A percentile compares a stretch with the other conserved stretches of the same genome.
Evolutionary conservation across 2,329 filamentous ascomycete species (phyloP).

Genomic region (Calonectria pteridis): DNA sequence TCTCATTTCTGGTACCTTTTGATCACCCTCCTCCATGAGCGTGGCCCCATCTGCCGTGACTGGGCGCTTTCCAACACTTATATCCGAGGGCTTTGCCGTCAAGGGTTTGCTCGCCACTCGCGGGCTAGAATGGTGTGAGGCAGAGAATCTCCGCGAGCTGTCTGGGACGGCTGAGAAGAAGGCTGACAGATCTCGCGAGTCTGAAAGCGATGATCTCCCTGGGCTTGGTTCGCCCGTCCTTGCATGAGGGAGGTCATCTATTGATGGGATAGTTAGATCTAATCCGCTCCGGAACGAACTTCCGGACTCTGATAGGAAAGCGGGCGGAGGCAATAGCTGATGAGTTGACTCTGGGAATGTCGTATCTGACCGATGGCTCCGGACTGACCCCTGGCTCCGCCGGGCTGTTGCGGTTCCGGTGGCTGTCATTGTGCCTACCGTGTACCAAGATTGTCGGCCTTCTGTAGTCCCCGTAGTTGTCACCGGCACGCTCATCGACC

Average conservation of each 20-base stretch:
- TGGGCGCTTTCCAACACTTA: constrained; percentile 10
- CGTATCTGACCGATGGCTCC: constrained; percentile 43
- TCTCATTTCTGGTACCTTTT: constrained; percentile 40
- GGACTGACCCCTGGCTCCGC: constrained; percentile 42
- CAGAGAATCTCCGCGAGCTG: constrained; percentile 51
- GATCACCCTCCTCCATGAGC: constrained; percentile 35
- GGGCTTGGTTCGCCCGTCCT: constrained; percentile 33
- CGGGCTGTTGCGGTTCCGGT: constrained; percentile 34
- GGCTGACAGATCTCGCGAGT: constrained; percentile 35
- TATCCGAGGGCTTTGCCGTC: constrained; percentile 17
- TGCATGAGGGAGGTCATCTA: constrained; percentile 44
- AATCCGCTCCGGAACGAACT: constrained; percentile 45
- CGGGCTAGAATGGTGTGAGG: constrained; percentile 43
- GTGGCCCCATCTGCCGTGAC: constrained; percentile 3
- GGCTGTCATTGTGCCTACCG: constrained; percentile 45
- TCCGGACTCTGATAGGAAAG: constrained; percentile 42
- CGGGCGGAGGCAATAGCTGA: constrained; percentile 48
- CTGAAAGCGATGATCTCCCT: constrained; percentile 31
- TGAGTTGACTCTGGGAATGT: constrained; percentile 48
- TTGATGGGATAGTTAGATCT: constrained; percentile 45
- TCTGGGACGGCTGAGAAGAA: constrained; percentile 48
- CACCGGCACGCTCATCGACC: constrained; percentile 35
- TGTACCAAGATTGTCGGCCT: constrained; percentile 51
- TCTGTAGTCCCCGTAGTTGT: constrained; percentile 36
- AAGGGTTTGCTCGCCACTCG: constrained; percentile 33